Percentiles rank a stretch among this genome's conserved stretches.
Evolutionary conservation across 805 yeast genomes (phyloP).

Genomic region (Soucietia sequanensis): DNA sequence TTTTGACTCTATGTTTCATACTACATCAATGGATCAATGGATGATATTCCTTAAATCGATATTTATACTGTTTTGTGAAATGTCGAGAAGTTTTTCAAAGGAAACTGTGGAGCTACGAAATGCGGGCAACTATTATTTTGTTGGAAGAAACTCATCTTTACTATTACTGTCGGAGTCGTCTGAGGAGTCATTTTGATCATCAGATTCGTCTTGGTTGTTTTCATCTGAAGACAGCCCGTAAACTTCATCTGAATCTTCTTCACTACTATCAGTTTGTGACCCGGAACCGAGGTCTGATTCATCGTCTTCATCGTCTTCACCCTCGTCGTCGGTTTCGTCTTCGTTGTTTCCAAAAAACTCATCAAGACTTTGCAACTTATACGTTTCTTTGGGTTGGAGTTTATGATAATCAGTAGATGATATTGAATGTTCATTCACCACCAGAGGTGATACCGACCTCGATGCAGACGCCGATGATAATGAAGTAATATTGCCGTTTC

Average conservation of each 20-base stretch:
- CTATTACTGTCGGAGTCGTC: not conserved
- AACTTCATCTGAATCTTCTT: constrained; percentile 8
- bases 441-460: constrained; percentile 18
- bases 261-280: constrained; percentile 4
- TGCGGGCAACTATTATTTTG: not conserved
- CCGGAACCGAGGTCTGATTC: not conserved
- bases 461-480: constrained; percentile 11
- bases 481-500: constrained; percentile 10
- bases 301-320: constrained; percentile 16
- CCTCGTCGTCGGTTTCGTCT: constrained; percentile 26
- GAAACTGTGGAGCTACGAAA: too few species aligned
- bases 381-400: constrained; percentile 28
- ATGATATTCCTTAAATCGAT: too few species aligned
- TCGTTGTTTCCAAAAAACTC: constrained; percentile 63
- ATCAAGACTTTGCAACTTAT: constrained; percentile 74
- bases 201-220: too few species aligned
- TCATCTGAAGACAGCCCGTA: too few species aligned
- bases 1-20: too few species aligned
- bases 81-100: too few species aligned
- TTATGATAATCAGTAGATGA: constrained; percentile 19
- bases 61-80: too few species aligned
- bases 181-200: too few species aligned
- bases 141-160: not conserved
- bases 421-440: constrained; percentile 19
- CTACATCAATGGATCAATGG: too few species aligned